Evolutionary conservation across 2,329 filamentous ascomycete species (phyloP), one percentile per base, ranked within the genome.

Genomic region (Aspergillus intermedius): DNA sequence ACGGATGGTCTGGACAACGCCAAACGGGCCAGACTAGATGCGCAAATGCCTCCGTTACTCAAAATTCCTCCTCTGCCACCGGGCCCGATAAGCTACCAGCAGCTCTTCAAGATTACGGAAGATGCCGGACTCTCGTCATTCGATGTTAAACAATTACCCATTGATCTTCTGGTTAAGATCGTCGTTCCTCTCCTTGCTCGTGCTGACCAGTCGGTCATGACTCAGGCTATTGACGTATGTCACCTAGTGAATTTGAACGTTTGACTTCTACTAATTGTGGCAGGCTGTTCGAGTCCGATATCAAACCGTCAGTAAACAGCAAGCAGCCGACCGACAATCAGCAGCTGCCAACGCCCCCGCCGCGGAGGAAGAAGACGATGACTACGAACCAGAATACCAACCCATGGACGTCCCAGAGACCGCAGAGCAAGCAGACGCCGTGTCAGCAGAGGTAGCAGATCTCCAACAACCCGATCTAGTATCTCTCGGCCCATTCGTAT

Each of bases 341-440:
- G 49, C 52, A 9, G 50, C 55, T 2, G 57, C 56, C 39, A 10
- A 49, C 55, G 3, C 57, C 56, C 40, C 48, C 54, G 30, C 49
- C 13, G 60, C 59, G 3, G 68, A 66, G 42, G 83, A 86, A 7
- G 90, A 95, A 39, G 91, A 95, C 17, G 89, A 95, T 55, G 88
- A 95, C 59, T 96, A 96, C 62, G 91, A 96, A 60, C 91, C 91
- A 0, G 87, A 94, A 61, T 90, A 89, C 57, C 82, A 85, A 50
- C 79, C 86, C 7, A 81, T 83, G 32, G 88, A 94, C 65, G 49
- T 64, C 25, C 41, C 61, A 19, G 60, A 60, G 2, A 52, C 60
- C 35, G 54, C 53, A 17, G 44, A 57, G 21, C 58, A 62, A 45
- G 83, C 81, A 1, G 86, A 90, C 60, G 87, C 91, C 61, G 83